Evolutionary conservation across 768 basidiomycete species (phyloP).

Genomic region (Amanita inopinata): DNA sequence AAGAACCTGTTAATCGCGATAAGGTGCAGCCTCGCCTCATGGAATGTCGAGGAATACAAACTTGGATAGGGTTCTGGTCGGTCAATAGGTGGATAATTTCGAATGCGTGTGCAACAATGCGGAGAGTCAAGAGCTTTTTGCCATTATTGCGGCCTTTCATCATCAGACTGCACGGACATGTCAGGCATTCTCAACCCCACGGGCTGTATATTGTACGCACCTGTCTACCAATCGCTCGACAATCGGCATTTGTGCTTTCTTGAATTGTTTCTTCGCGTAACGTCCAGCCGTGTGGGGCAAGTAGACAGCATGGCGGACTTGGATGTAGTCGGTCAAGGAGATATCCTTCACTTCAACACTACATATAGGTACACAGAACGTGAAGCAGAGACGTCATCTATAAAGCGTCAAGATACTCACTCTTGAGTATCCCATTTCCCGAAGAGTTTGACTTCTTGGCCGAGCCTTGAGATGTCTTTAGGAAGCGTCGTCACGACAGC

Average conservation of each 20-base stretch:
- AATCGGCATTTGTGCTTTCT: slow-evolving; percentile 99
- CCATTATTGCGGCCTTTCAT: slow-evolving; percentile 99
- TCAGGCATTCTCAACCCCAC: slow-evolving; percentile 1
- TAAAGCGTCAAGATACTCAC: slow-evolving; percentile 41
- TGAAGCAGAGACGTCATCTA: background rate
- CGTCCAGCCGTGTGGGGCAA: slow-evolving; percentile 98
- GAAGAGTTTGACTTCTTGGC: slow-evolving; percentile 89
- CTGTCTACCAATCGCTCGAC: slow-evolving; percentile 98
- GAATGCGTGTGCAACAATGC: slow-evolving; percentile 98
- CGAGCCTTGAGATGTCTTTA: slow-evolving; percentile 72
- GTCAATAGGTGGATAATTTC: slow-evolving; percentile 99
- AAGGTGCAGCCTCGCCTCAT: background rate
- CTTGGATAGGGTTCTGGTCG: slow-evolving; percentile 99
- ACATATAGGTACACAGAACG: background rate
- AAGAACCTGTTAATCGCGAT: slow-evolving; percentile 47
- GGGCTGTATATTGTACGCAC: slow-evolving; percentile 33
- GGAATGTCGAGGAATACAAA: slow-evolving; percentile 24
- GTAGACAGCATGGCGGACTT: slow-evolving; percentile 96
- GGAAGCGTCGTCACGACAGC: slow-evolving; percentile 64
- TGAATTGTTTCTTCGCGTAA: slow-evolving; percentile 99
- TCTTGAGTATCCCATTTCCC: slow-evolving; percentile 98
- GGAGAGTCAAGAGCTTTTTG: slow-evolving; percentile 97
- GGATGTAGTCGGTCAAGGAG: slow-evolving; percentile 98
- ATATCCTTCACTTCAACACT: slow-evolving; percentile 99
- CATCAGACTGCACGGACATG: slow-evolving; percentile 63